Evolutionary conservation across 1,139 yeast genomes (phyloP).

Genomic region (Lodderomyces orthopsilosis): DNA sequence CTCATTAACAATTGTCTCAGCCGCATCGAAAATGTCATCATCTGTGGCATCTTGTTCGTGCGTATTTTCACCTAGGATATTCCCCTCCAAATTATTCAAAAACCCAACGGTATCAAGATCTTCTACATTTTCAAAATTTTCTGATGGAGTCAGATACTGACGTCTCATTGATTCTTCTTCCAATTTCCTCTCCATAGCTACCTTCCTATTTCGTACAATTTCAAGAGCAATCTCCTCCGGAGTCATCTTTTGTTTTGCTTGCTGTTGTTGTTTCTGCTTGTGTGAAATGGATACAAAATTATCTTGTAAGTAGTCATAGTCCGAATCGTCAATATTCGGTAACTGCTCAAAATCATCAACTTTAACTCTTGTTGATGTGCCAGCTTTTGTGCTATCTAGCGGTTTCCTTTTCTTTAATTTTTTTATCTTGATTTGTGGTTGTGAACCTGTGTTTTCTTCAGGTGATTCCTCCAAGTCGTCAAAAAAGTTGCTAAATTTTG

Average conservation of each 20-base stretch:
- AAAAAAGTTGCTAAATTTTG: slow-evolving; percentile 18
- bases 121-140: slow-evolving; percentile 27
- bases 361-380: slow-evolving; percentile 14
- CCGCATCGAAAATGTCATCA: slow-evolving; percentile 1
- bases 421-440: slow-evolving; percentile 42
- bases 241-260: slow-evolving; percentile 17
- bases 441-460: slow-evolving; percentile 27
- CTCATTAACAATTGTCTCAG: not conserved
- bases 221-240: slow-evolving; percentile 51
- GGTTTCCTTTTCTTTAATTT: slow-evolving; percentile 33
- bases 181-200: slow-evolving; percentile 5
- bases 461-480: slow-evolving; percentile 33
- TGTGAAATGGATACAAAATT: slow-evolving; percentile 45
- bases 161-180: slow-evolving; percentile 16
- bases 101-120: slow-evolving; percentile 63
- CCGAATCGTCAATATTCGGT: slow-evolving; percentile 20
- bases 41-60: slow-evolving; percentile 2
- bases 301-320: slow-evolving; percentile 39
- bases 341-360: slow-evolving; percentile 31
- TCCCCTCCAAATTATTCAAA: slow-evolving; percentile 35
- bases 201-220: slow-evolving; percentile 19
- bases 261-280: slow-evolving; percentile 34
- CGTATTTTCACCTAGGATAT: slow-evolving; percentile 6
- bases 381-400: slow-evolving; percentile 15
- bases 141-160: not conserved